Evolutionary conservation across 495 filamentous ascomycete genomes (phyloP).

Genomic region (Trypethelium eluteriae): DNA sequence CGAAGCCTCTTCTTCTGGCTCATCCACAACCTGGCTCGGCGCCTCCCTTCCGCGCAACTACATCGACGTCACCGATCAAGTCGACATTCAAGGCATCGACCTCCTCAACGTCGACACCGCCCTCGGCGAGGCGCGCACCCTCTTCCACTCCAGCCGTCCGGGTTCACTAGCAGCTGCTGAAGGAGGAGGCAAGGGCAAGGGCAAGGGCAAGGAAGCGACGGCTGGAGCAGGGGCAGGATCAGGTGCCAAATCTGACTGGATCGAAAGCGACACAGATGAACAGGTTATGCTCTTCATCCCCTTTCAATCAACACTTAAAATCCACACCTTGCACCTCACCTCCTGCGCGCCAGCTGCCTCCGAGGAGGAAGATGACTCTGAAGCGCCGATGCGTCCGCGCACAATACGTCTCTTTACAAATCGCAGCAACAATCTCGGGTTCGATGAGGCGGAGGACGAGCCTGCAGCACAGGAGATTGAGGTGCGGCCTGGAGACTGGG

Average conservation of each 20-base stretch:
- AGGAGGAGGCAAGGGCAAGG: constrained; percentile 43
- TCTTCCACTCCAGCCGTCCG: constrained; percentile 67
- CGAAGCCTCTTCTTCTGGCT: constrained; percentile 31
- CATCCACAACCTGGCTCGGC: constrained; percentile 56
- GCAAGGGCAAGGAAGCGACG: constrained; percentile 35
- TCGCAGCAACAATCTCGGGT: constrained; percentile 77
- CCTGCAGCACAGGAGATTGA: constrained; percentile 66
- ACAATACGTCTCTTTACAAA: constrained; percentile 80
- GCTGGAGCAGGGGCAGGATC: constrained; percentile 43
- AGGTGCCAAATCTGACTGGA: constrained; percentile 59
- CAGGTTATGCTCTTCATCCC: constrained; percentile 92
- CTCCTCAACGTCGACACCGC: constrained; percentile 75
- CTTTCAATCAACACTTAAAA: constrained; percentile 80
- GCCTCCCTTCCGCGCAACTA: constrained; percentile 72
- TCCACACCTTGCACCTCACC: constrained; percentile 85
- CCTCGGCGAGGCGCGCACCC: constrained; percentile 56
- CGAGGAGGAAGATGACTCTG: constrained; percentile 49
- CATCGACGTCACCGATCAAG: constrained; percentile 69
- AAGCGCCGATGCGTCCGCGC: constrained; percentile 75
- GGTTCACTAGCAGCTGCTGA: constrained; percentile 44
- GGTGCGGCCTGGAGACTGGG: constrained; percentile 73
- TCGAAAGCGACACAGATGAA: constrained; percentile 99
- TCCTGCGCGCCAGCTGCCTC: constrained; percentile 54
- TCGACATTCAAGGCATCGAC: constrained; percentile 73
- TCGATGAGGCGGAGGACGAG: constrained; percentile 89